Percentiles rank a stretch among this genome's conserved stretches.
phyloP scores from a whole-genome alignment of 306 rosid genomes.

The Casuarina glauca region DNA sequence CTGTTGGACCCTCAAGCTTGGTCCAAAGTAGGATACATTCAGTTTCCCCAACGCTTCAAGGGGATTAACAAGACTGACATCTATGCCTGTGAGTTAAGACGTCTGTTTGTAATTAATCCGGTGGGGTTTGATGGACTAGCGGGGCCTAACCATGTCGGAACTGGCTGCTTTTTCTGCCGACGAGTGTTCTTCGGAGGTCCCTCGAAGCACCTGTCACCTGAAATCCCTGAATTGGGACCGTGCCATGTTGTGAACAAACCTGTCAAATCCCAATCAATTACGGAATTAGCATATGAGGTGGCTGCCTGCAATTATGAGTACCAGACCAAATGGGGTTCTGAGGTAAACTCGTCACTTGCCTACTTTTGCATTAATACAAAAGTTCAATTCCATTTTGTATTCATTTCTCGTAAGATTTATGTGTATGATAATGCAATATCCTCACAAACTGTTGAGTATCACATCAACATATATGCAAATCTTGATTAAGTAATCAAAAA shows the following conservation, averaged over 20 bases:
- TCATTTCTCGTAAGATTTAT: too few species aligned
- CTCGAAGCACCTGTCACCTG: slow-evolving; percentile 2
- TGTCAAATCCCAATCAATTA: slow-evolving; percentile 19
- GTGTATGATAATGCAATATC: too few species aligned
- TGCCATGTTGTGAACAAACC: slow-evolving; percentile 22
- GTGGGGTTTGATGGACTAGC: slow-evolving; percentile 38
- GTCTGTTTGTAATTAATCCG: slow-evolving; percentile 18
- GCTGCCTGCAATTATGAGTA: slow-evolving; percentile 38
- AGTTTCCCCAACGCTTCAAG: slow-evolving; percentile 42
- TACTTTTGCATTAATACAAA: too few species aligned
- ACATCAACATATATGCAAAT: neutral
- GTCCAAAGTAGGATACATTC: slow-evolving; percentile 27
- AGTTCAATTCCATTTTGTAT: too few species aligned
- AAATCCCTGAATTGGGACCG: slow-evolving; percentile 29
- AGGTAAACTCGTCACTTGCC: slow-evolving; percentile 23
- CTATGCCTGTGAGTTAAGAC: slow-evolving; percentile 27
- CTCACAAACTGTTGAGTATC: too few species aligned
- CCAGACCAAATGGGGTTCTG: slow-evolving; percentile 40
- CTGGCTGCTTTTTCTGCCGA: slow-evolving; percentile 38
- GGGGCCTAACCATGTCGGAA: slow-evolving; percentile 40
- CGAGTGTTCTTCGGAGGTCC: slow-evolving; percentile 48
- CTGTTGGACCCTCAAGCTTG: slow-evolving; percentile 20
- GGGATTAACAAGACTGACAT: slow-evolving; percentile 39
- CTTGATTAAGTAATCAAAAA: neutral
- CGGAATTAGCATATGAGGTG: slow-evolving; percentile 30